Evolutionary conservation across 768 basidiomycete species (phyloP).

Genomic region (Tubosaeta brunneosetosa): DNA sequence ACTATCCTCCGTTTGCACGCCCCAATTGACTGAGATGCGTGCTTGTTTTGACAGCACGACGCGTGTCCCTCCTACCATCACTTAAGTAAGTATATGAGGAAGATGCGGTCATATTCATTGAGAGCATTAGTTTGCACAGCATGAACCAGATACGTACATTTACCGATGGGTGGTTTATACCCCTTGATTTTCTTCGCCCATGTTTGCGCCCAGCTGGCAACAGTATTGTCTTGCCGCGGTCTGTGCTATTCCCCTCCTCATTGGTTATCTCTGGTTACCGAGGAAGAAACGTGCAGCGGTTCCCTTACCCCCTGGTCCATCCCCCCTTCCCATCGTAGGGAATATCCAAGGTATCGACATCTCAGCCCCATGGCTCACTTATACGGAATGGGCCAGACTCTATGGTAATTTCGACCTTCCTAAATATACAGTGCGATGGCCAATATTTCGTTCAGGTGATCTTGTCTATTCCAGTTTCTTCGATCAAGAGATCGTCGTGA

Average conservation of each 20-base stretch:
- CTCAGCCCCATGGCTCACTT: neutral
- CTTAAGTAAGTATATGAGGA: too few relatives aligned
- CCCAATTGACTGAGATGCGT: too few relatives aligned
- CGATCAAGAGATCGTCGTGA: conserved; percentile 13
- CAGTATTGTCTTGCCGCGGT: conserved; percentile 9
- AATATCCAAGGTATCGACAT: conserved; percentile 15
- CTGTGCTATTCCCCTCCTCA: conserved; percentile 3
- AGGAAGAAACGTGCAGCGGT: conserved; percentile 2
- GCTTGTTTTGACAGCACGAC: too few relatives aligned
- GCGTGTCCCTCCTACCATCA: too few relatives aligned
- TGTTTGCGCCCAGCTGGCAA: conserved; percentile 6
- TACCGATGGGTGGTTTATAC: neutral
- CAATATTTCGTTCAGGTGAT: conserved; percentile 16
- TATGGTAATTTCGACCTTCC: conserved; percentile 9
- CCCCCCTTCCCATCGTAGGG: conserved; percentile 14
- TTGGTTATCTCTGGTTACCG: neutral
- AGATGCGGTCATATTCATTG: neutral
- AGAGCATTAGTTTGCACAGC: neutral
- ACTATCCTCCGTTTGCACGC: too few relatives aligned
- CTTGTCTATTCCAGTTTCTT: conserved; percentile 24
- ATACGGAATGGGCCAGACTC: conserved; percentile 12
- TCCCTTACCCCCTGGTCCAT: conserved; percentile 1
- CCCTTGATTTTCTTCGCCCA: neutral
- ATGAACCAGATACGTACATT: neutral
- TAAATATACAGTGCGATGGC: neutral